phyloP scores from a whole-genome alignment of 225 moss, liverwort and hornwort genomes.

The Thuidium tamariscinum region DNA sequence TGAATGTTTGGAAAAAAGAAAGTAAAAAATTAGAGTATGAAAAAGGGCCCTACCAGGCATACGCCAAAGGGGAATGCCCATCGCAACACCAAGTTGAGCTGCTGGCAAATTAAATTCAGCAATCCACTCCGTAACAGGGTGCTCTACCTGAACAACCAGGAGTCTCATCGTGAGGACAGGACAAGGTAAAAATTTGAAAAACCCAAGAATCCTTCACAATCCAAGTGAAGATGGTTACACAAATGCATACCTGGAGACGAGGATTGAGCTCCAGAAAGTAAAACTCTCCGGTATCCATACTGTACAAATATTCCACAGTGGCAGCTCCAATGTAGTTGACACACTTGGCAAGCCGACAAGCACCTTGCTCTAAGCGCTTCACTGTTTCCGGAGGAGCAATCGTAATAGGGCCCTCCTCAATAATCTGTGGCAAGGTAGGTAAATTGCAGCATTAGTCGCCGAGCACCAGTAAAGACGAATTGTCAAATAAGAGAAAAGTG shows the following conservation, averaged over 20 bases:
- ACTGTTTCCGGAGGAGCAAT: constrained; percentile 86
- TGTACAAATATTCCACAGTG: constrained; percentile 92
- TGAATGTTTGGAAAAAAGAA: not conserved
- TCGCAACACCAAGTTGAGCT: constrained; percentile 83
- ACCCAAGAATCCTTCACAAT: not conserved
- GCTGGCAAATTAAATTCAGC: constrained; percentile 89
- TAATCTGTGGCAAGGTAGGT: constrained; percentile 46
- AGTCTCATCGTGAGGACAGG: not conserved
- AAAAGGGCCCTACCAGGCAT: constrained; percentile 57
- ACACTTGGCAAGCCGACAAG: constrained; percentile 85
- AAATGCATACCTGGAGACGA: constrained; percentile 70
- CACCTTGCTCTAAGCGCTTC: constrained; percentile 81
- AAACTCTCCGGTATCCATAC: constrained; percentile 90
- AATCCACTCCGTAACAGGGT: constrained; percentile 99
- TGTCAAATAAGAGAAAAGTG: not conserved
- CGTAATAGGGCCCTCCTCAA: constrained; percentile 96
- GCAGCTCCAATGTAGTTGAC: constrained; percentile 97
- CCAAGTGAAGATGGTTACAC: not conserved
- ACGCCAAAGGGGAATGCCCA: constrained; percentile 96
- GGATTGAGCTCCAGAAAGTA: constrained; percentile 98
- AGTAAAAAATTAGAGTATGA: not conserved
- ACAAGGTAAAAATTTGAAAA: not conserved
- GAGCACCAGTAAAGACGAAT: not conserved
- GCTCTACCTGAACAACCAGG: constrained; percentile 73
- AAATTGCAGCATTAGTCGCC: not conserved